Evolutionary conservation across 2,329 filamentous ascomycete species (phyloP), one percentile per base, ranked within the genome.

Genomic region (Davidsoniella neocaledoniae): DNA sequence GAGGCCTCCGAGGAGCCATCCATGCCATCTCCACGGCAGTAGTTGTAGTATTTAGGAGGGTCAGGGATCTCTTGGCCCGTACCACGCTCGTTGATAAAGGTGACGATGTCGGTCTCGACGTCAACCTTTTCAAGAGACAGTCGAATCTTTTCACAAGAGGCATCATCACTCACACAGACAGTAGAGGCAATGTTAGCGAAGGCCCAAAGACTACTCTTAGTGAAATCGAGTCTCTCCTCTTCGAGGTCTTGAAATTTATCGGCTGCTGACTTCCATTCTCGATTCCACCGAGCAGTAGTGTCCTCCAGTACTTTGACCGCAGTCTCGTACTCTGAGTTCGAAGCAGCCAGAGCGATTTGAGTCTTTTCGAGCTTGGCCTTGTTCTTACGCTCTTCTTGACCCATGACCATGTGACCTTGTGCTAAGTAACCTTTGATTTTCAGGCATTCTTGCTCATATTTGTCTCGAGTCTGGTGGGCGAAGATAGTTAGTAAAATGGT

Each of bases 331-430:
- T 96, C 91, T 42, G 79, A 81, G 65, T 93, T 96, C 54, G 88
- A 88, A 6, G 81, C 80, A 0, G 88, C 88, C 53, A 98, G 75
- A 59, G 88, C 93, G 58, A 95, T 91, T 63, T 98, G 91, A 1
- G 91, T 96, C 74, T 98, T 98, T 65, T 98, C 91, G 41, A 98
- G 75, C 66, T 94, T 96, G 19, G 90, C 88, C 68, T 98, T 98
- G 66, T 98, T 98, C 68, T 94, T 95, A 25, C 91, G 79, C 68
- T 98, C 91, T 63, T 98, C 91, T 59, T 98, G 91, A 12, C 91
- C 91, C 91, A 98, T 98, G 52, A 98, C 91, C 91, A 98, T 98
- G 63, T 98, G 93, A 8, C 91, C 91, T 65, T 98, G 91, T 3
- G 93, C 91, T 4, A 98, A 77, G 61, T 98, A 98, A 38, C 91